phyloP scores from a whole-genome alignment of 2,329 filamentous ascomycete genomes.

The Blumeria graminis region DNA sequence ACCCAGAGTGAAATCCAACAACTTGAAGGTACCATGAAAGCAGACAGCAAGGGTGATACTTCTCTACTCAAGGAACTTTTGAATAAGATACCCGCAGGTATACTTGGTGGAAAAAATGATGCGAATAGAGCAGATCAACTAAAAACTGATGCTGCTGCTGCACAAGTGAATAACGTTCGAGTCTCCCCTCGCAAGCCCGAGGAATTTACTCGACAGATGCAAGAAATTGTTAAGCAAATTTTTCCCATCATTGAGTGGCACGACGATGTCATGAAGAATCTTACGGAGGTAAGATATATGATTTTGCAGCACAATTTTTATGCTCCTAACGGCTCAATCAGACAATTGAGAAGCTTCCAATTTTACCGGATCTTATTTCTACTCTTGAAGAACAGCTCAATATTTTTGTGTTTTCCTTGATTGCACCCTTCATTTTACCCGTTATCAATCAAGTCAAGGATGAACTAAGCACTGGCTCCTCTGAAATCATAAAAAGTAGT shows the following conservation, averaged over 20 bases:
- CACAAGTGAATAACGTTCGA: conserved; percentile 49
- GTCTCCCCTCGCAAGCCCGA: conserved; percentile 64
- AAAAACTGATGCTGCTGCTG: conserved; percentile 46
- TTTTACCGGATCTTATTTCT: conserved; percentile 65
- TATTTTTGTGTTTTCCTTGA: conserved; percentile 72
- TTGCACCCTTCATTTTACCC: conserved; percentile 70
- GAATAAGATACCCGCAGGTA: conserved; percentile 54
- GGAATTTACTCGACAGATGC: conserved; percentile 56
- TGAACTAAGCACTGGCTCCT: conserved; percentile 66
- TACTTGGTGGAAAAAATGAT: conserved; percentile 55
- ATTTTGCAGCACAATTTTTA: neutral
- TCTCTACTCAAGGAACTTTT: conserved; percentile 59
- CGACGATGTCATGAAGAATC: conserved; percentile 61
- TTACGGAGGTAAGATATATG: conserved; percentile 24
- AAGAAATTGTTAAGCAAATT: conserved; percentile 51
- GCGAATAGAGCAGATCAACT: conserved; percentile 57
- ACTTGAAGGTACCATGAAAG: conserved; percentile 58
- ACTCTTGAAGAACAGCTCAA: conserved; percentile 72
- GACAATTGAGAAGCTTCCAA: conserved; percentile 63
- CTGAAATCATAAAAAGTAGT: conserved; percentile 69
- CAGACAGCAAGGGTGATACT: conserved; percentile 37
- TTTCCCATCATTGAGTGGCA: conserved; percentile 83
- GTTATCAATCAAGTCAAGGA: conserved; percentile 69
- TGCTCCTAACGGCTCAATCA: neutral
- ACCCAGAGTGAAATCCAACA: conserved; percentile 79